These are phyloP conservation scores for Bruguiera sexangula DNA, from an alignment of 345 rosid genomes.

Conservation along the genomic window DNA sequence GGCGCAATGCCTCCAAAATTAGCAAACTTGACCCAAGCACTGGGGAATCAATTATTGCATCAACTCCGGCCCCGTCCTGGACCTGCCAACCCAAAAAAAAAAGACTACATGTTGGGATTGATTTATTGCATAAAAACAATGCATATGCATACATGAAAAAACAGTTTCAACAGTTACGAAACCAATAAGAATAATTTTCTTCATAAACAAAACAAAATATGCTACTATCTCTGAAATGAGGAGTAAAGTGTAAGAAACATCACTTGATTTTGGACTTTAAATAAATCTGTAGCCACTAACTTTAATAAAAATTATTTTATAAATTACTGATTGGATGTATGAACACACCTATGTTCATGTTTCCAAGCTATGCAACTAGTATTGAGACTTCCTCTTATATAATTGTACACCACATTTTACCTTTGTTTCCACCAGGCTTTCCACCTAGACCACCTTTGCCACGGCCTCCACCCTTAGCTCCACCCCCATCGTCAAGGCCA, in stretches of 20 bases:
- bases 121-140: not conserved
- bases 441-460: slow-evolving; percentile 68
- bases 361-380: not conserved
- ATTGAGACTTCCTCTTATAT: not conserved
- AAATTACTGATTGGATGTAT: not conserved
- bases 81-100: slow-evolving; percentile 35
- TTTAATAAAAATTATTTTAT: not conserved
- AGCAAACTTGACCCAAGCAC: slow-evolving; percentile 22
- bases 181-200: not conserved
- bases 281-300: no score
- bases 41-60: not conserved
- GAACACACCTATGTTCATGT: not conserved
- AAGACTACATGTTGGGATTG: not conserved
- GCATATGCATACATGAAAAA: not conserved
- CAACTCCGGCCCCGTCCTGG: slow-evolving; percentile 62
- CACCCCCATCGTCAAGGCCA: slow-evolving; percentile 64
- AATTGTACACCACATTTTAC: slow-evolving; percentile 20
- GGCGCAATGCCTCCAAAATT: slow-evolving; percentile 39
- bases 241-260: no score
- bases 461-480: slow-evolving; percentile 62
- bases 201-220: no score
- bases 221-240: no score
- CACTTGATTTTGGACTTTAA: no score
- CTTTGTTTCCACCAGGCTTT: slow-evolving; percentile 54
- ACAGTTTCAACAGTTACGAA: not conserved